Evolutionary conservation across 441 rosid genomes (phyloP).

Genomic region (Bocquillonia castaneifolia): DNA sequence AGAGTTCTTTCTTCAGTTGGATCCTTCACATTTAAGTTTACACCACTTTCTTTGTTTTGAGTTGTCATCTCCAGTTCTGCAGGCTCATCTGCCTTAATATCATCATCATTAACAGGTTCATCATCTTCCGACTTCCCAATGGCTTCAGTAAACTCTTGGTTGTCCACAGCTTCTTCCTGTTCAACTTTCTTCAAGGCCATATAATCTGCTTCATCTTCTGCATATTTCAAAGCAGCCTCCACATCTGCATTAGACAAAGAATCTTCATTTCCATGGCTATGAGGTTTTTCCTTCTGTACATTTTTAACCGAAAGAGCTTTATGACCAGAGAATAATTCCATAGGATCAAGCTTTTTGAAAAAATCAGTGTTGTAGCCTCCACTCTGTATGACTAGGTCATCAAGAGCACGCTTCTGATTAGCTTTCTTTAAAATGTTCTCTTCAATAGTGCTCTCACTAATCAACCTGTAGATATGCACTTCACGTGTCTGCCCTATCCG

Average conservation of each 20-base stretch:
- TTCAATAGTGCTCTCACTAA: constrained; percentile 98
- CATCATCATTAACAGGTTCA: constrained; percentile 83
- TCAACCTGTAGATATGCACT: constrained; percentile 93
- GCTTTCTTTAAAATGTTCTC: constrained; percentile 98
- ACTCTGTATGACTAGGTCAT: constrained; percentile 95
- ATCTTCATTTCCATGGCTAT: constrained; percentile 44
- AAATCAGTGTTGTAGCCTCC: constrained; percentile 97
- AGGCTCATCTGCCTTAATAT: constrained; percentile 69
- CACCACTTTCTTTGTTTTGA: constrained; percentile 39
- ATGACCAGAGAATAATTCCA: constrained; percentile 93
- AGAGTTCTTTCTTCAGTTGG: constrained; percentile 55
- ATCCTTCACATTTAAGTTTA: constrained; percentile 34
- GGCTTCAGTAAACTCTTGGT: constrained; percentile 97
- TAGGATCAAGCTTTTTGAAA: constrained; percentile 98
- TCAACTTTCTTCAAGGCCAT: constrained; percentile 99
- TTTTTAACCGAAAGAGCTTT: constrained; percentile 53
- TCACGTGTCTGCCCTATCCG: constrained; percentile 99
- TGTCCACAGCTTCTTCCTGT: constrained; percentile 98
- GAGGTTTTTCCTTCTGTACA: constrained; percentile 49
- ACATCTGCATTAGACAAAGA: constrained; percentile 88
- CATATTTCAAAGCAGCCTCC: constrained; percentile 96
- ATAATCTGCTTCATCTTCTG: constrained; percentile 99
- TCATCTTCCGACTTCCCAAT: constrained; percentile 89
- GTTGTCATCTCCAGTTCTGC: constrained; percentile 44
- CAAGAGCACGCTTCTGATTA: constrained; percentile 98